A percentile compares a stretch with the other conserved stretches of the same genome.
phyloP scores from a whole-genome alignment of 805 yeast species.

The Candida dendrica region DNA sequence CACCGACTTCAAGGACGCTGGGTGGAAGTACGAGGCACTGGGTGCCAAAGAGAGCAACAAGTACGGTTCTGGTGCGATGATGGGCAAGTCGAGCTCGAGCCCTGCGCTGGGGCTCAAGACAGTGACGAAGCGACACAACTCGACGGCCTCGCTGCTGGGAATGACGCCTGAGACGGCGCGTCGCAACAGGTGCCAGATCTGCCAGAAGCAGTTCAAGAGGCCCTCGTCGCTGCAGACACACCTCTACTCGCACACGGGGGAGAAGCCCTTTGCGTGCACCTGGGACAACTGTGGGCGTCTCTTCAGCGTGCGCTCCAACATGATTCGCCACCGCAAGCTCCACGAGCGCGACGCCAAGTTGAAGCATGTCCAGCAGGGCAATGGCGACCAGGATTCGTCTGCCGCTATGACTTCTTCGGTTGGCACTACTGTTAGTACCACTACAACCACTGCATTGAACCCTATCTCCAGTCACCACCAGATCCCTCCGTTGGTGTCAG shows the following conservation, averaged over 20 bases:
- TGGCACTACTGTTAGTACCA: too few relatives aligned
- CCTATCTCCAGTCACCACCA: not conserved
- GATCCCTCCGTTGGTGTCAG: not conserved
- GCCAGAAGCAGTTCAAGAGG: conserved; percentile 73
- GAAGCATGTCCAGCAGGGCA: not conserved
- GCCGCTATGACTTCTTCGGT: too few relatives aligned
- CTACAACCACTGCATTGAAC: not conserved
- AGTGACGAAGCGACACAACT: conserved; percentile 2
- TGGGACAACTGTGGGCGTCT: conserved; percentile 61
- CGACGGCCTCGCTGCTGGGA: conserved; percentile 17
- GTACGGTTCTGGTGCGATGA: not conserved
- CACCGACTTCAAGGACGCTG: not conserved
- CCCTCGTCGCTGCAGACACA: conserved; percentile 81
- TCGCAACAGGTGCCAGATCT: conserved; percentile 42
- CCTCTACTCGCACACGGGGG: conserved; percentile 75
- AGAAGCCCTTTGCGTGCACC: conserved; percentile 58
- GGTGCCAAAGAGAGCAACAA: not conserved
- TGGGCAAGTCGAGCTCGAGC: not conserved
- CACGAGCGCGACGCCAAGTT: conserved; percentile 34
- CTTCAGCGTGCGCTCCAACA: conserved; percentile 73
- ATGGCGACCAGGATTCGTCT: not conserved
- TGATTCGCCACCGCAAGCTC: conserved; percentile 70
- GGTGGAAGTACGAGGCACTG: not conserved
- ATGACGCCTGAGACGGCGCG: conserved; percentile 40
- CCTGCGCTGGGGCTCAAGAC: conserved; percentile 4